A percentile compares a stretch with the other conserved stretches of the same genome.
phyloP scores from a whole-genome alignment of 495 filamentous ascomycete species.

The Platismatia glauca region DNA sequence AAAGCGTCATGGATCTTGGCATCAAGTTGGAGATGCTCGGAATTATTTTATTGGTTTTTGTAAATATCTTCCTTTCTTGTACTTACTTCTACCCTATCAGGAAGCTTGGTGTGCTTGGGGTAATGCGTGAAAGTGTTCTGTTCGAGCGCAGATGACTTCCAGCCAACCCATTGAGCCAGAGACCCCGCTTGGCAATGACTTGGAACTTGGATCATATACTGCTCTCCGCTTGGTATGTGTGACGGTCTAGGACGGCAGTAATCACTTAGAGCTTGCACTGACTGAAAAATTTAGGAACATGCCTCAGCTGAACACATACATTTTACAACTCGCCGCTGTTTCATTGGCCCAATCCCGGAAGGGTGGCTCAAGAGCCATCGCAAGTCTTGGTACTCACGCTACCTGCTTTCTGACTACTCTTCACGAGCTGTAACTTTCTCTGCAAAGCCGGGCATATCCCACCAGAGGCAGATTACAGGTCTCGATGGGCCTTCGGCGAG shows the following conservation, averaged over 20 bases:
- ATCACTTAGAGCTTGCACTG: neutral
- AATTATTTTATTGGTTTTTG: neutral
- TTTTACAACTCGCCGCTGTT: constrained; percentile 53
- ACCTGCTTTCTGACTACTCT: constrained; percentile 49
- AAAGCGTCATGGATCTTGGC: constrained; percentile 9
- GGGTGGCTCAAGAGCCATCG: constrained; percentile 60
- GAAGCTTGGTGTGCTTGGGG: neutral
- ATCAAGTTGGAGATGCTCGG: neutral
- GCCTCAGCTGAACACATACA: constrained; percentile 54
- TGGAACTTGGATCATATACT: constrained; percentile 42
- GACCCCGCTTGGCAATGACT: neutral
- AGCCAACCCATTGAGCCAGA: constrained; percentile 1
- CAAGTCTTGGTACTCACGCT: constrained; percentile 52
- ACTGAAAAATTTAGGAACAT: constrained; percentile 40
- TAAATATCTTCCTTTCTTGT: neutral
- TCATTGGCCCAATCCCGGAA: constrained; percentile 61
- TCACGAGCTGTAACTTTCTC: constrained; percentile 48
- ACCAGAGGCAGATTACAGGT: constrained; percentile 34
- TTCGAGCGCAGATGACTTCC: constrained; percentile 14
- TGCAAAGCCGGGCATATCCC: constrained; percentile 35
- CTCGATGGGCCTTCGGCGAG: constrained; percentile 33
- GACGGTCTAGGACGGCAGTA: neutral
- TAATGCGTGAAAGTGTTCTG: neutral
- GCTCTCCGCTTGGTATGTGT: constrained; percentile 44
- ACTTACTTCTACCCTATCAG: neutral